phyloP scores from a whole-genome alignment of 495 filamentous ascomycete genomes.

The Aspergillus conjunctus region DNA sequence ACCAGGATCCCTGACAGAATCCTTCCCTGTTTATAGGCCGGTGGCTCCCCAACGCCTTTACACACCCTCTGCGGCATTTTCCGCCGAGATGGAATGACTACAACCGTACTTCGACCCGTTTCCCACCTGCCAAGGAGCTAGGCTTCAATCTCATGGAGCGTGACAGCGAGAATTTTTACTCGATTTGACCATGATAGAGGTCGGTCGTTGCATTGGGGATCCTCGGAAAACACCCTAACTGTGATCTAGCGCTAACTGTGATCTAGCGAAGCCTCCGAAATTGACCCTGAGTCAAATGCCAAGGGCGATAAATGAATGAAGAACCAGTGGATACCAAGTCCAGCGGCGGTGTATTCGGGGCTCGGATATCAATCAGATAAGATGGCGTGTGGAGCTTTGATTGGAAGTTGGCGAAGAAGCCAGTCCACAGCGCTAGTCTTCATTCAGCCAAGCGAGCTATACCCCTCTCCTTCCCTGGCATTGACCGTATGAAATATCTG shows the following conservation, averaged over 20 bases:
- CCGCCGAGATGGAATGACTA: background rate
- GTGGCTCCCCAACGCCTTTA: background rate
- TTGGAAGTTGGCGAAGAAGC: background rate
- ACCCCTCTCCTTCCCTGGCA: background rate
- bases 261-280: background rate
- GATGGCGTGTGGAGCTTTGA: constrained; percentile 20
- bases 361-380: constrained; percentile 25
- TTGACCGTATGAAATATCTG: background rate
- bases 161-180: constrained; percentile 5
- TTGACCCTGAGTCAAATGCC: constrained; percentile 6
- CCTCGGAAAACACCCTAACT: background rate
- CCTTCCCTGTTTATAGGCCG: constrained; percentile 14
- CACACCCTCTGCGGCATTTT: background rate
- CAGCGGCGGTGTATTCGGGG: too few species aligned
- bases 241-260: background rate
- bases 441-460: background rate
- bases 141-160: constrained; percentile 5
- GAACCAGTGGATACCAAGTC: constrained; percentile 20
- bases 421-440: background rate
- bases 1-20: background rate
- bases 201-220: background rate
- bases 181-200: background rate
- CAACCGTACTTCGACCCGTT: constrained; percentile 4
- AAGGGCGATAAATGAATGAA: constrained; percentile 22
- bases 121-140: constrained; percentile 12